These are phyloP conservation scores for Trametes maxima DNA, from an alignment of 768 basidiomycete genomes.

Conservation along the genomic window DNA sequence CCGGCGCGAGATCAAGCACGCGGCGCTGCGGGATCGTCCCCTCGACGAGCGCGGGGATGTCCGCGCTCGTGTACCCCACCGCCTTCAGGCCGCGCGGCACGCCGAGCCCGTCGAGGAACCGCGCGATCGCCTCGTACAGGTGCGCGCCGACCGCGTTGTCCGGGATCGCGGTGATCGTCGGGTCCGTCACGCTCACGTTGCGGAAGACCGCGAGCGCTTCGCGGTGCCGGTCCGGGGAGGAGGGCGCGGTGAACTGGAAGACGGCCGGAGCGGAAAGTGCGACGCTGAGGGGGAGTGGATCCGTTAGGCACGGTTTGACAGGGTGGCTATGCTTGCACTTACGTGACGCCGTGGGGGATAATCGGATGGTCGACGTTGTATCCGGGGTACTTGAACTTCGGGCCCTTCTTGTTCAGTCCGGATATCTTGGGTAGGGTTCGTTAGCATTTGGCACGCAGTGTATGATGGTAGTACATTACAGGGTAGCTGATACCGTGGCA, in stretches of 20 bases:
- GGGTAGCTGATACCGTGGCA: slow-evolving; percentile 92
- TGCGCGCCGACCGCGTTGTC: slow-evolving; percentile 79
- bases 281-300: slow-evolving; percentile 48
- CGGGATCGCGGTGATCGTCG: slow-evolving; percentile 70
- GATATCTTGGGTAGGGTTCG: slow-evolving; percentile 60
- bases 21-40: slow-evolving; percentile 92
- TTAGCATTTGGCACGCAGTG: background rate
- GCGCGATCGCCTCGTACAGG: slow-evolving; percentile 83
- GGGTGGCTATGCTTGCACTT: slow-evolving; percentile 9
- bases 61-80: slow-evolving; percentile 70
- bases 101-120: slow-evolving; percentile 82
- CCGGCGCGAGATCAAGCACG: slow-evolving; percentile 91
- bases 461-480: slow-evolving; percentile 38
- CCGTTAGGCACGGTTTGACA: background rate
- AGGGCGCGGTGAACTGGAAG: slow-evolving; percentile 95
- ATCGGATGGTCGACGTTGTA: slow-evolving; percentile 86
- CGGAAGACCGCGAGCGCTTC: slow-evolving; percentile 86
- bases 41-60: slow-evolving; percentile 78
- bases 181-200: slow-evolving; percentile 61
- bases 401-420: slow-evolving; percentile 91
- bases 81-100: slow-evolving; percentile 87
- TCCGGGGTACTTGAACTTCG: slow-evolving; percentile 89
- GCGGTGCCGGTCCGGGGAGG: slow-evolving; percentile 88
- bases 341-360: slow-evolving; percentile 91
- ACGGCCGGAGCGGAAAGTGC: slow-evolving; percentile 92